Evolutionary conservation across 768 basidiomycete species (phyloP).

Genomic region (Coprinopsis cinerea): DNA sequence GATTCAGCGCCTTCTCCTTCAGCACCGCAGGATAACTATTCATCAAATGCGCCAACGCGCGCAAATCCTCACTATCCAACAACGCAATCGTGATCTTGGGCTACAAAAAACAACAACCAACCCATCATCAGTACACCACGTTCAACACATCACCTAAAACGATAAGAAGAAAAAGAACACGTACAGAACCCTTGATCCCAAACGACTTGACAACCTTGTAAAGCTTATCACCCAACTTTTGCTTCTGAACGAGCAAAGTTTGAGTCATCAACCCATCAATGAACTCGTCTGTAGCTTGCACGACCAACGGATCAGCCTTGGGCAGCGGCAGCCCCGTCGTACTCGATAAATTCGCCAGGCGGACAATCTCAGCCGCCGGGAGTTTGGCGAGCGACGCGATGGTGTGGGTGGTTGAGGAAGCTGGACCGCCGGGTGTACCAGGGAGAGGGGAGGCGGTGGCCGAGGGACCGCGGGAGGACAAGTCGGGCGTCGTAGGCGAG

Average conservation of each 20-base stretch:
- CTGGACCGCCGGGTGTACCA: constrained; percentile 43
- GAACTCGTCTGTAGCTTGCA: constrained; percentile 68
- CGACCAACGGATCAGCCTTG: constrained; percentile 64
- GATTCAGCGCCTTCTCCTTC: constrained; percentile 62
- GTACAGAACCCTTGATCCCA: constrained; percentile 74
- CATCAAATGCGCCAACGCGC: constrained; percentile 79
- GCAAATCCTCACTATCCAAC: constrained; percentile 80
- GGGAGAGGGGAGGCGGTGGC: constrained; percentile 68
- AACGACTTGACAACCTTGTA: constrained; percentile 70
- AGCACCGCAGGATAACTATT: constrained; percentile 79
- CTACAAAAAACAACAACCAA: constrained; percentile 25
- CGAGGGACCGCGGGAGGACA: constrained; percentile 70
- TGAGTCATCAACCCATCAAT: constrained; percentile 56
- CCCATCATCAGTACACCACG: neutral
- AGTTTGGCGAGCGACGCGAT: constrained; percentile 65
- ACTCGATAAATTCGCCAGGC: constrained; percentile 49
- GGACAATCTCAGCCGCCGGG: constrained; percentile 71
- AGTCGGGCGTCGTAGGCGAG: constrained; percentile 70
- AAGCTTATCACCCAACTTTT: constrained; percentile 75
- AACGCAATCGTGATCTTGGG: constrained; percentile 82
- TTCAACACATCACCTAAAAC: neutral
- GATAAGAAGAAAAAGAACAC: constrained; percentile 21
- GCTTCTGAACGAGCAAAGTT: constrained; percentile 60
- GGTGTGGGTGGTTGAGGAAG: constrained; percentile 40
- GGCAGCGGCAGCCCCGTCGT: constrained; percentile 52